Evolutionary conservation across 73 alveolate species (phyloP).

Genomic region (Halteria grandinella): DNA sequence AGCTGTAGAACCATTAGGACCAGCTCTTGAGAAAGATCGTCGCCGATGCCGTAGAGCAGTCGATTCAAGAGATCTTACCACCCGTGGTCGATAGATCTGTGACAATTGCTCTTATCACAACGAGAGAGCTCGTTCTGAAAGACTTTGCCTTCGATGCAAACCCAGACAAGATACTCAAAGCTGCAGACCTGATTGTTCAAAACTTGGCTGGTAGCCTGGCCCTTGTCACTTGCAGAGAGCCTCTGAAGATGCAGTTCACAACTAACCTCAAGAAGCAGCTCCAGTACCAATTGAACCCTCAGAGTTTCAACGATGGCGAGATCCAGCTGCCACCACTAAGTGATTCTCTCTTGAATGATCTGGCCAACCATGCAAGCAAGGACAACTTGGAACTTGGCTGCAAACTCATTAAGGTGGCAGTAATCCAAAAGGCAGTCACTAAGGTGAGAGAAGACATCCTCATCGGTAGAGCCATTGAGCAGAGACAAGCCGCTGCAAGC

Average conservation of each 20-base stretch:
- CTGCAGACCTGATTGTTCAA: constrained; percentile 89
- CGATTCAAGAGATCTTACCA: constrained; percentile 90
- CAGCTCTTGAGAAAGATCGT: constrained; percentile 63
- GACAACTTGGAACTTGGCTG: constrained; percentile 96
- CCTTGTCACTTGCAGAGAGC: constrained; percentile 97
- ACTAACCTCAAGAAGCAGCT: constrained; percentile 78
- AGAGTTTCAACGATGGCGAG: constrained; percentile 9
- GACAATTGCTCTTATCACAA: constrained; percentile 96
- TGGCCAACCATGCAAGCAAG: constrained; percentile 65
- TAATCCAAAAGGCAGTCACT: constrained; percentile 90
- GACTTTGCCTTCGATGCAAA: constrained; percentile 96
- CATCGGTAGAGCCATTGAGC: constrained; percentile 83
- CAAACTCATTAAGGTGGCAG: constrained; percentile 83
- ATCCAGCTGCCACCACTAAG: constrained; percentile 1
- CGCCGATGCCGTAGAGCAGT: constrained; percentile 84
- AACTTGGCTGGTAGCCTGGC: constrained; percentile 97
- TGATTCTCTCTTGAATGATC: constrained; percentile 64
- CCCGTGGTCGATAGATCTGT: constrained; percentile 98
- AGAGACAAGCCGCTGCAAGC: constrained; percentile 88
- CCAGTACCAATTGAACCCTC: constrained; percentile 7
- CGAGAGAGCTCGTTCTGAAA: constrained; percentile 96
- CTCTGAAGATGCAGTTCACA: constrained; percentile 84
- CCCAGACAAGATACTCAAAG: constrained; percentile 84
- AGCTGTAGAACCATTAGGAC: constrained; percentile 22
- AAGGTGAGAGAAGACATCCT: constrained; percentile 89